Conservation (phyloP, 305 asterid species). For the Petunia hybrid region DNA sequence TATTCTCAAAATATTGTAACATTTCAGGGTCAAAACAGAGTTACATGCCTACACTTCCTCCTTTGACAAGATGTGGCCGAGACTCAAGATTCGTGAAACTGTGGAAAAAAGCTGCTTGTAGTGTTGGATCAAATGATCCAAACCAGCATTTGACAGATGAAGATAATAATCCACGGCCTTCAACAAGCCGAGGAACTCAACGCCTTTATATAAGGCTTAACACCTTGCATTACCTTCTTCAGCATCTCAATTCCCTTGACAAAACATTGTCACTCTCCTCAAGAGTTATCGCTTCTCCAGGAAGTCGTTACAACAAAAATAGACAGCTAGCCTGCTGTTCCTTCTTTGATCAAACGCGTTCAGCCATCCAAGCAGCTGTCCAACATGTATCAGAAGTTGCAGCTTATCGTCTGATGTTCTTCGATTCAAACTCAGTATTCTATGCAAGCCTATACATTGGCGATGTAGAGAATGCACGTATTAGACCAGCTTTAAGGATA, state of each 20-base stretch:
- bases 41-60: slow-evolving; percentile 86
- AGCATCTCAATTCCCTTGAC: slow-evolving; percentile 72
- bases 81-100: slow-evolving; percentile 70
- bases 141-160: slow-evolving; percentile 45
- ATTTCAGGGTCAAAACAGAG: slow-evolving; percentile 79
- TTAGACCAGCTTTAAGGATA: slow-evolving; percentile 56
- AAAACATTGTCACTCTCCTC: slow-evolving; percentile 62
- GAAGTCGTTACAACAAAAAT: slow-evolving; percentile 38
- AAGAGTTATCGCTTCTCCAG: slow-evolving; percentile 54
- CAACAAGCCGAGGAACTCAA: slow-evolving; percentile 95
- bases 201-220: slow-evolving; percentile 93
- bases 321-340: slow-evolving; percentile 50
- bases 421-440: slow-evolving; percentile 72
- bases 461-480: slow-evolving; percentile 56
- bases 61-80: slow-evolving; percentile 77
- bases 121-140: slow-evolving; percentile 54
- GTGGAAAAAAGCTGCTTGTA: slow-evolving; percentile 86
- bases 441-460: slow-evolving; percentile 57
- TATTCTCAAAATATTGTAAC: background rate
- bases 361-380: slow-evolving; percentile 53
- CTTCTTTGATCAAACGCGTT: slow-evolving; percentile 65
- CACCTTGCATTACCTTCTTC: slow-evolving; percentile 75
- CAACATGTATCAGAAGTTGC: slow-evolving; percentile 85
- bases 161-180: slow-evolving; percentile 71
- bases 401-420: slow-evolving; percentile 79